Evolutionary conservation across 2,329 filamentous ascomycete genomes (phyloP).

Genomic region (Ophiosphaerella korrae): DNA sequence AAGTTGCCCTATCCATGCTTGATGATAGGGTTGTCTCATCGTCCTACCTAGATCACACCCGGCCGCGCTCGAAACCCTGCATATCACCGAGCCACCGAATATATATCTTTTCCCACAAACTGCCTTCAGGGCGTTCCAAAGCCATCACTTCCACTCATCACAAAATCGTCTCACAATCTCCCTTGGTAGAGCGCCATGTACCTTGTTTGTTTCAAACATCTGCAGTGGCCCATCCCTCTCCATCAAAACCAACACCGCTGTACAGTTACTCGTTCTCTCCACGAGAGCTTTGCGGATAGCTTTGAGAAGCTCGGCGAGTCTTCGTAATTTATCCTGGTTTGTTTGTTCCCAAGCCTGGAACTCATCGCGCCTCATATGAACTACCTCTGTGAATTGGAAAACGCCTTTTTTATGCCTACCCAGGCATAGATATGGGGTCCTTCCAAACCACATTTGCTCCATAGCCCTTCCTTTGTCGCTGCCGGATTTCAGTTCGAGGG

Average conservation of each 20-base stretch:
- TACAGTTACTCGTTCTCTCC: not conserved
- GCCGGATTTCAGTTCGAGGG: slow-evolving; percentile 23
- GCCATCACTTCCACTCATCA: not conserved
- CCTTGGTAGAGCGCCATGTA: slow-evolving; percentile 11
- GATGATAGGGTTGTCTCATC: no score
- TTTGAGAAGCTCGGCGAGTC: slow-evolving; percentile 22
- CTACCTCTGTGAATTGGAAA: not conserved
- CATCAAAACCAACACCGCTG: slow-evolving; percentile 18
- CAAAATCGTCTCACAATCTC: slow-evolving; percentile 8
- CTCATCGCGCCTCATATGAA: slow-evolving; percentile 1
- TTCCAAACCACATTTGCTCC: slow-evolving; percentile 30
- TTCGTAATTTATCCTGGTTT: slow-evolving; percentile 19
- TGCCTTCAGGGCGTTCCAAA: no score
- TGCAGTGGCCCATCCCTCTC: slow-evolving; percentile 13
- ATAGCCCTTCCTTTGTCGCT: slow-evolving; percentile 6
- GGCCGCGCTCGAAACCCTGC: no score
- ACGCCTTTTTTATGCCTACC: slow-evolving; percentile 16
- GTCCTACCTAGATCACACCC: no score
- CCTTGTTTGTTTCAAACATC: slow-evolving; percentile 13
- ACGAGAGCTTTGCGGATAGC: slow-evolving; percentile 10
- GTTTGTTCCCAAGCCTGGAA: slow-evolving; percentile 21
- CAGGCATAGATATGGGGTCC: slow-evolving; percentile 23
- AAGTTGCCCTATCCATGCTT: no score
- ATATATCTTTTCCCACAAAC: no score
- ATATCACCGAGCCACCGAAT: no score